Evolutionary conservation across 2,329 filamentous ascomycete species (phyloP), one percentile per base, ranked within the genome.

Genomic region (Aspergillus proliferans): DNA sequence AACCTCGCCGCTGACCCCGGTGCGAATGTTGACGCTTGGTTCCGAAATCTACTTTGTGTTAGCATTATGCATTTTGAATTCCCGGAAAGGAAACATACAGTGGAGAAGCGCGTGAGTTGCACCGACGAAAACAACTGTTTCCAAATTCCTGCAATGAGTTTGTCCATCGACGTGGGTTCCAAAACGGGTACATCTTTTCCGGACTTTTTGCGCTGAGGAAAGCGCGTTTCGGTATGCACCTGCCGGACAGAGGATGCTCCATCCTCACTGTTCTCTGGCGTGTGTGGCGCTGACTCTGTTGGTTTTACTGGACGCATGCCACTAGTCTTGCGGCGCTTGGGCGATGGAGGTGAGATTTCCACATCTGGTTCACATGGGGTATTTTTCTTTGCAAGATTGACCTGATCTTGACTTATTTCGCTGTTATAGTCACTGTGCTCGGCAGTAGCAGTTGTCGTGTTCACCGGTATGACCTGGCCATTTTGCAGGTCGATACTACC

Each of bases 101-200:
- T 53, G 41, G 52, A 45, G 19, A 48, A 36, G 6, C 51, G 48
- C 14, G 49, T 54, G 30, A 61, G 44, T 21, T 57, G 45, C 6
- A 57, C 54, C 15, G 53, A 49, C 6, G 59, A 62, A 24, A 72
- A 74, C 1, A 78, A 61, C 48, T 74, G 73, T 46, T 76, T 70
- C 75, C 75, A 78, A 14, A 77, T 75, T 3, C 75, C 75, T 19
- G 69, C 65, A 42, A 77, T 71, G 40, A 77, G 64, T 50, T 76
- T 77, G 50, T 76, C 72, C 14, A 74, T 56, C 4, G 71, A 76
- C 0, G 74, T 75, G 1, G 74, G 74, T 48, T 75, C 70, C 45
- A 76, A 62, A 8, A 67, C 67, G 1, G 71, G 70, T 38, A 68
- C 68, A 15, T 61, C 48, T 9, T 58, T 51, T n/a, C 47, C 47